Evolutionary conservation across 2,329 filamentous ascomycete genomes (phyloP).

Genomic region (Plenodomus biglobosus): DNA sequence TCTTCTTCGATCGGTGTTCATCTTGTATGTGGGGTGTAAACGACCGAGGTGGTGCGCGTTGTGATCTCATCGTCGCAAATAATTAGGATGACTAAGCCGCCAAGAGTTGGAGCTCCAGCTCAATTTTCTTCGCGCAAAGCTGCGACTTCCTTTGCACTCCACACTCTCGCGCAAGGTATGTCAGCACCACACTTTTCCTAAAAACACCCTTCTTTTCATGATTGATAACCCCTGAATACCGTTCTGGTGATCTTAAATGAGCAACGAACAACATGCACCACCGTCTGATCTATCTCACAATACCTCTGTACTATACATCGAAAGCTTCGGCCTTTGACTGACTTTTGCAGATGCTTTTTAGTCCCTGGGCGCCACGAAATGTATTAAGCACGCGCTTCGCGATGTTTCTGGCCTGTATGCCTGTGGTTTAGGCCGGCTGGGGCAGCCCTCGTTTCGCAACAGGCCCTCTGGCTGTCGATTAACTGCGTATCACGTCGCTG

Average conservation of each 20-base stretch:
- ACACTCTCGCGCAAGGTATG: slow-evolving; percentile 31
- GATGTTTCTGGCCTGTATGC: not conserved
- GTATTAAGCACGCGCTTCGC: not conserved
- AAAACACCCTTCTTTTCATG: slow-evolving; percentile 40
- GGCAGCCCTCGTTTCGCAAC: too few species aligned
- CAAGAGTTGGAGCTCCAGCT: slow-evolving; percentile 33
- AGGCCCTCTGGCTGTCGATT: too few species aligned
- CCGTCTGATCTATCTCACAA: slow-evolving; percentile 52
- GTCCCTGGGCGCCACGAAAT: not conserved
- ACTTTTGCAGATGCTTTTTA: slow-evolving; percentile 14
- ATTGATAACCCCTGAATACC: slow-evolving; percentile 55
- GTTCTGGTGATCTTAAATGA: slow-evolving; percentile 59
- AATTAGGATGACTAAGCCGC: slow-evolving; percentile 31
- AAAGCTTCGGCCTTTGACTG: slow-evolving; percentile 16
- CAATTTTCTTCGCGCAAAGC: slow-evolving; percentile 27
- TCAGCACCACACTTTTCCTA: slow-evolving; percentile 4
- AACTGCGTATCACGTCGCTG: too few species aligned
- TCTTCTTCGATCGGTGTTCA: slow-evolving; percentile 70
- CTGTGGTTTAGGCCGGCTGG: not conserved
- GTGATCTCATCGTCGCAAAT: not conserved
- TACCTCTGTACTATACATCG: slow-evolving; percentile 12
- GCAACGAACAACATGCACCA: slow-evolving; percentile 64
- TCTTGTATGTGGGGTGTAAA: slow-evolving; percentile 16
- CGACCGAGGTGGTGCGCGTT: slow-evolving; percentile 2
- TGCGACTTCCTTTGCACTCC: slow-evolving; percentile 21